These are phyloP conservation scores for Fusarium annulatum DNA, from an alignment of 2,329 filamentous ascomycete species.

Conservation along the genomic window DNA sequence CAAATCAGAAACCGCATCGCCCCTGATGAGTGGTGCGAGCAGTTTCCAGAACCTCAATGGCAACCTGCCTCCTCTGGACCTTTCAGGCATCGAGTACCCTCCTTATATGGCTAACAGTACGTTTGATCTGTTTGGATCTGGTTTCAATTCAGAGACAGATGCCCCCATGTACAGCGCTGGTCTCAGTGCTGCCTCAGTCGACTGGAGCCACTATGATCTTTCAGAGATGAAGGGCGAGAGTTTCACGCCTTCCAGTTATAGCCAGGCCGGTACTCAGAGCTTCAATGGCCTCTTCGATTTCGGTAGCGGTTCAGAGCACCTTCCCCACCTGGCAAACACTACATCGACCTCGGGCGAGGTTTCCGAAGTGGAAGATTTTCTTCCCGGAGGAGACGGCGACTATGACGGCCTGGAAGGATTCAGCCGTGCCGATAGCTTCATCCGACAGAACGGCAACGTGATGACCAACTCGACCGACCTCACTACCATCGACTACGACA, in stretches of 20 bases:
- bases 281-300: slow-evolving; percentile 65
- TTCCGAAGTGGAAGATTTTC: slow-evolving; percentile 72
- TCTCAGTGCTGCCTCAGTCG: slow-evolving; percentile 64
- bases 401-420: slow-evolving; percentile 57
- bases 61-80: slow-evolving; percentile 67
- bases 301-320: slow-evolving; percentile 63
- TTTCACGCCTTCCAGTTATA: slow-evolving; percentile 65
- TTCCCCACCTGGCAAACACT: slow-evolving; percentile 64
- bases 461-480: slow-evolving; percentile 57
- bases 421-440: slow-evolving; percentile 56
- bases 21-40: slow-evolving; percentile 61
- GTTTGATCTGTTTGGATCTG: slow-evolving; percentile 64
- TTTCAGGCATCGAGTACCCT: slow-evolving; percentile 65
- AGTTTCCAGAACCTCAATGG: slow-evolving; percentile 64
- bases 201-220: slow-evolving; percentile 60
- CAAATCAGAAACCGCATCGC: slow-evolving; percentile 72
- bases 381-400: slow-evolving; percentile 60
- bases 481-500: slow-evolving; percentile 64
- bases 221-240: slow-evolving; percentile 58
- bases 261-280: slow-evolving; percentile 62
- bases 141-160: slow-evolving; percentile 62
- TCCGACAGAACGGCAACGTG: slow-evolving; percentile 59
- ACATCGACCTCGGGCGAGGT: slow-evolving; percentile 74
- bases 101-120: slow-evolving; percentile 59
- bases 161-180: slow-evolving; percentile 71